These are phyloP conservation scores for Aspergillus mulundensis DNA, from an alignment of 495 filamentous ascomycete species.

Conservation along the genomic window DNA sequence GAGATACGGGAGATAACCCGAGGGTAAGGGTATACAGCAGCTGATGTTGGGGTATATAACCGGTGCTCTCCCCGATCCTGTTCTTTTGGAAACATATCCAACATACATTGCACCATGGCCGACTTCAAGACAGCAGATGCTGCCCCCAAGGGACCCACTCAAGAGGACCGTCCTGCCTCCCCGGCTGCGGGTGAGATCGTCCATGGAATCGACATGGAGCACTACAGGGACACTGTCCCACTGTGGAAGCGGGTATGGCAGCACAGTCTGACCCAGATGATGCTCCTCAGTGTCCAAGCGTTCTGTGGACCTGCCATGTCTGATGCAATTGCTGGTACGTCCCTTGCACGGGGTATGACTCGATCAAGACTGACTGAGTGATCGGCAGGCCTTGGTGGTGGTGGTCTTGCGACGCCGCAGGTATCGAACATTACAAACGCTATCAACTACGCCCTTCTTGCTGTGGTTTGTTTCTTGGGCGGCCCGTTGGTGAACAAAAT, in stretches of 20 bases:
- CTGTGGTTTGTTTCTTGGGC: slow-evolving; percentile 26
- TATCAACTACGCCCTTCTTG: slow-evolving; percentile 25
- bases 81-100: not conserved
- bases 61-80: not conserved
- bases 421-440: slow-evolving; percentile 27
- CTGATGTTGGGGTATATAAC: slow-evolving; percentile 1
- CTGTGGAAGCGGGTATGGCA: slow-evolving; percentile 28
- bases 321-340: slow-evolving; percentile 28
- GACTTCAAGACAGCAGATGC: slow-evolving; percentile 14
- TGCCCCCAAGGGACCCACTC: not conserved
- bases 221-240: slow-evolving; percentile 19
- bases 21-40: not conserved
- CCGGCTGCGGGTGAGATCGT: not conserved
- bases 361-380: not conserved
- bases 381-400: slow-evolving; percentile 26
- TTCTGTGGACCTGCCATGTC: slow-evolving; percentile 21
- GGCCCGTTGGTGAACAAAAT: slow-evolving; percentile 31
- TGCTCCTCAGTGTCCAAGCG: slow-evolving; percentile 22
- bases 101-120: slow-evolving; percentile 7
- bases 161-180: slow-evolving; percentile 1
- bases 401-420: slow-evolving; percentile 27
- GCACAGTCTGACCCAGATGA: slow-evolving; percentile 32
- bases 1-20: not conserved
- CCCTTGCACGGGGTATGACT: not conserved
- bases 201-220: not conserved